Percentiles rank a stretch among this genome's conserved stretches.
Conservation (phyloP, 495 filamentous ascomycete genomes). For the Beverwykella pulmonaria region DNA sequence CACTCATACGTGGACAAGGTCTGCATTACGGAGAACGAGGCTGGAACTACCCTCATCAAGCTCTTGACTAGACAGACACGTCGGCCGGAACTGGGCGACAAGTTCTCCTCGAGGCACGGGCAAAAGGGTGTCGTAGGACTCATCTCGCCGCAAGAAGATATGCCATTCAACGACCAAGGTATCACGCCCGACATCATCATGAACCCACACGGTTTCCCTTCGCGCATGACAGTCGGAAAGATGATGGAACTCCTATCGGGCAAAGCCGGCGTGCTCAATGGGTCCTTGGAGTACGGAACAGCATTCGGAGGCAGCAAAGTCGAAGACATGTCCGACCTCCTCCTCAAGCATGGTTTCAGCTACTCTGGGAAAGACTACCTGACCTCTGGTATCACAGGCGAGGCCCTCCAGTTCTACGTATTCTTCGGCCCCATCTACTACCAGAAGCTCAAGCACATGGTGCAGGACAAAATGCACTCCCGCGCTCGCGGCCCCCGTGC, state of each 20-base stretch:
- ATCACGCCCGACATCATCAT: constrained; percentile 98
- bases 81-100: constrained; percentile 77
- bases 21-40: constrained; percentile 51
- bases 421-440: constrained; percentile 99
- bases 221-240: constrained; percentile 99
- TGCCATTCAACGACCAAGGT: constrained; percentile 92
- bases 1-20: constrained; percentile 91
- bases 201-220: constrained; percentile 99
- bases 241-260: constrained; percentile 94
- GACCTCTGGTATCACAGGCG: constrained; percentile 92
- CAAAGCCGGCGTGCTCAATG: constrained; percentile 85
- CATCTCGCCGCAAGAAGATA: constrained; percentile 91
- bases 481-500: constrained; percentile 86
- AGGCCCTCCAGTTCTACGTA: constrained; percentile 90
- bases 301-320: constrained; percentile 93
- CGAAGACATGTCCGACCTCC: constrained; percentile 80
- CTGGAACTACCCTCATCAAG: constrained; percentile 66
- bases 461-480: constrained; percentile 99
- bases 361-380: constrained; percentile 97
- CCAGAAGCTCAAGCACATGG: constrained; percentile 99
- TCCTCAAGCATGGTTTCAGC: constrained; percentile 86
- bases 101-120: constrained; percentile 53
- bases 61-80: constrained; percentile 91
- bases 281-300: constrained; percentile 84
- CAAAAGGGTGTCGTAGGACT: constrained; percentile 82